A percentile compares a stretch with the other conserved stretches of the same genome.
Conservation (phyloP, 352 stramenopile species). For the Phytophthora hybrid region DNA sequence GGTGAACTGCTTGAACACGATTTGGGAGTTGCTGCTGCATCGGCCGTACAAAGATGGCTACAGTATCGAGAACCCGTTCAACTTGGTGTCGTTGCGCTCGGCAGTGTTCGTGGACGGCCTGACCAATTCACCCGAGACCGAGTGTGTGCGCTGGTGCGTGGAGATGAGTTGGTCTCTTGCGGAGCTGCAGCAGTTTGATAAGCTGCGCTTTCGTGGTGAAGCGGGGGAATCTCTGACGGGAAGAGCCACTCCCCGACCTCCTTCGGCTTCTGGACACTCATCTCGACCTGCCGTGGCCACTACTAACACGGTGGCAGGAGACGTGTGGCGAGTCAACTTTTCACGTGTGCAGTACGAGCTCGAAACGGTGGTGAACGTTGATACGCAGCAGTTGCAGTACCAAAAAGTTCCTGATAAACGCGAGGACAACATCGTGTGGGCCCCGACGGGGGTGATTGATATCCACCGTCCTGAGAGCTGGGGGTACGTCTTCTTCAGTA, state of each 20-base stretch:
- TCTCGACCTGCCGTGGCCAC: slow-evolving; percentile 24
- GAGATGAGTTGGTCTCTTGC: slow-evolving; percentile 81
- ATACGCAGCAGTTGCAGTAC: slow-evolving; percentile 59
- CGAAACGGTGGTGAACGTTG: slow-evolving; percentile 49
- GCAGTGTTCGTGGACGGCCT: slow-evolving; percentile 72
- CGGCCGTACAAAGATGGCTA: slow-evolving; percentile 91
- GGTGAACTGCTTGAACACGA: slow-evolving; percentile 92
- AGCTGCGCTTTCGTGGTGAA: slow-evolving; percentile 36
- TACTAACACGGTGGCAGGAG: slow-evolving; percentile 35
- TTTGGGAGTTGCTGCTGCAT: slow-evolving; percentile 92
- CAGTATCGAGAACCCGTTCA: slow-evolving; percentile 79
- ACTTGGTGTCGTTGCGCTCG: slow-evolving; percentile 55
- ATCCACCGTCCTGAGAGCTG: slow-evolving; percentile 82
- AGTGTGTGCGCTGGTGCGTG: slow-evolving; percentile 82
- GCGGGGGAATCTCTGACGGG: neutral
- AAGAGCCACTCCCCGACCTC: slow-evolving; percentile 27
- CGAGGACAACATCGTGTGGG: slow-evolving; percentile 83
- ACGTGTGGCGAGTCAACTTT: slow-evolving; percentile 92
- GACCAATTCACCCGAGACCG: slow-evolving; percentile 72
- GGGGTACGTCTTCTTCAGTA: slow-evolving; percentile 74
- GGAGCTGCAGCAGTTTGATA: slow-evolving; percentile 75
- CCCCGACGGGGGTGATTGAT: slow-evolving; percentile 75
- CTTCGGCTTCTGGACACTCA: slow-evolving; percentile 10
- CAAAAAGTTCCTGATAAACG: slow-evolving; percentile 56
- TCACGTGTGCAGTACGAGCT: slow-evolving; percentile 89